phyloP scores from a whole-genome alignment of 2,329 filamentous ascomycete genomes.

The Herpotrichia juniperi region DNA sequence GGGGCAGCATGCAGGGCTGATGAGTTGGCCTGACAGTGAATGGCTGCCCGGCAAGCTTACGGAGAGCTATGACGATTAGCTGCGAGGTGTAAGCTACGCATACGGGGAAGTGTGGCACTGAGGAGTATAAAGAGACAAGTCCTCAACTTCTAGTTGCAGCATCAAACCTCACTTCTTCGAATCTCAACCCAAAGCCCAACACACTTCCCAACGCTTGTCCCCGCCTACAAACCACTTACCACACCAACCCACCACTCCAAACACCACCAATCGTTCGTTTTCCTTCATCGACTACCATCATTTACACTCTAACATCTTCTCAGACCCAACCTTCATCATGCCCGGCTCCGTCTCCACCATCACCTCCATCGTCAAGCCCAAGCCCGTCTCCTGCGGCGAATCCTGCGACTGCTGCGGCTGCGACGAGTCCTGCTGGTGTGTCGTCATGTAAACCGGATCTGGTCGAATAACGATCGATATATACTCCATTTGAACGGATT shows the following conservation, averaged over 20 bases:
- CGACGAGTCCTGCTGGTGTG: slow-evolving; percentile 45
- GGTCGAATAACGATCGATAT: neutral
- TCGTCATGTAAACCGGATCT: slow-evolving; percentile 33
- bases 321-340: slow-evolving; percentile 27
- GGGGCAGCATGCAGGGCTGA: slow-evolving; percentile 3
- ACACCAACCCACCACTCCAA: neutral
- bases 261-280: neutral
- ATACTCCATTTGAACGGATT: neutral
- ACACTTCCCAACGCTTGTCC: neutral
- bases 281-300: no score
- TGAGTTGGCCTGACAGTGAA: neutral
- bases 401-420: slow-evolving; percentile 47
- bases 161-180: neutral
- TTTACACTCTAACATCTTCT: neutral
- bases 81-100: neutral
- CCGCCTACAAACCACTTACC: neutral
- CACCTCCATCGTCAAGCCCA: slow-evolving; percentile 45
- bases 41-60: slow-evolving; percentile 3
- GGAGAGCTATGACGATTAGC: slow-evolving; percentile 2
- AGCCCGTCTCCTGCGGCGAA: slow-evolving; percentile 40
- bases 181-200: neutral
- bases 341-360: slow-evolving; percentile 41
- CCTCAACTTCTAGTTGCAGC: neutral
- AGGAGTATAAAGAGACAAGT: slow-evolving; percentile 12
- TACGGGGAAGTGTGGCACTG: slow-evolving; percentile 4